Conservation (phyloP, 495 filamentous ascomycete genomes). For the Hypoxylon crocopeplum region DNA sequence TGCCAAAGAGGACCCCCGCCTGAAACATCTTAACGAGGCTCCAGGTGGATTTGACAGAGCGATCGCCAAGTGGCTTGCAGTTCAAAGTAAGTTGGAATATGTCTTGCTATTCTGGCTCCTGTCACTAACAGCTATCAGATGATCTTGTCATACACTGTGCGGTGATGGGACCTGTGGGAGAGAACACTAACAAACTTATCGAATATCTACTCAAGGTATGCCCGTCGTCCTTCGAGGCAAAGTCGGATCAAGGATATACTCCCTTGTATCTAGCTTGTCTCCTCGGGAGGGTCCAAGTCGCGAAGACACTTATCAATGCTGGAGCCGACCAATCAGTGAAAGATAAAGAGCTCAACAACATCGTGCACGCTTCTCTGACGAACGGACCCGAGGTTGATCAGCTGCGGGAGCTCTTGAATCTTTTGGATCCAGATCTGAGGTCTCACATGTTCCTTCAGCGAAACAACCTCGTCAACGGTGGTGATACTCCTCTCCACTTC, state of each 20-base stretch:
- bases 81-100: slow-evolving; percentile 55
- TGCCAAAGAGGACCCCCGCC: slow-evolving; percentile 57
- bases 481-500: slow-evolving; percentile 50
- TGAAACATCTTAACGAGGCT: slow-evolving; percentile 61
- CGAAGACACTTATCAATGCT: slow-evolving; percentile 64
- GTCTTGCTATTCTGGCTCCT: slow-evolving; percentile 7
- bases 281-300: slow-evolving; percentile 57
- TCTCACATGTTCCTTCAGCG: slow-evolving; percentile 48
- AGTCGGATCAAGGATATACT: slow-evolving; percentile 61
- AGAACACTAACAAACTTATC: slow-evolving; percentile 59
- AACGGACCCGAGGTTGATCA: slow-evolving; percentile 32
- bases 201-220: slow-evolving; percentile 64
- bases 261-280: slow-evolving; percentile 66
- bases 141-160: slow-evolving; percentile 72
- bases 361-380: slow-evolving; percentile 63
- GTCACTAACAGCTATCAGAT: slow-evolving; percentile 49
- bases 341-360: slow-evolving; percentile 60
- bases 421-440: slow-evolving; percentile 59
- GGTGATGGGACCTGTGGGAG: slow-evolving; percentile 51
- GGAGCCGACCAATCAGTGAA: slow-evolving; percentile 70
- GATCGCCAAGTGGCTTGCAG: slow-evolving; percentile 65
- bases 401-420: slow-evolving; percentile 53
- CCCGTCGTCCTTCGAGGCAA: slow-evolving; percentile 65
- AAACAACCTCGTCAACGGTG: slow-evolving; percentile 41
- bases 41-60: slow-evolving; percentile 65